Evolutionary conservation across 495 filamentous ascomycete species (phyloP).

Genomic region (Bacidia rubella): DNA sequence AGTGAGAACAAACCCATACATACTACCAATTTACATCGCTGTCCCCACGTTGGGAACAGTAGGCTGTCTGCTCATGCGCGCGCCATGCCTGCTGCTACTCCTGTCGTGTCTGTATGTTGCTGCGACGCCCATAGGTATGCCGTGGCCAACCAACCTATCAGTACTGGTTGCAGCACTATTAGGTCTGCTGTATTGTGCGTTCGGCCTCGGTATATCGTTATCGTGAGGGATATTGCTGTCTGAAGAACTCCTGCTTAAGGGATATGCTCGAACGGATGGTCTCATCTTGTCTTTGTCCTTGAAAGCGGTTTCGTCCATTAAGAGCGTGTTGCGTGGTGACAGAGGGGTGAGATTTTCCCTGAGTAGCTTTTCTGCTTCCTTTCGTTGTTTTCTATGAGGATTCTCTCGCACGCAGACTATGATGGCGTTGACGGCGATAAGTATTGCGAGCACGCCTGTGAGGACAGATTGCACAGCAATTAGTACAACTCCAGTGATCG

Average conservation of each 20-base stretch:
- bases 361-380: conserved; percentile 76
- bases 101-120: conserved; percentile 21
- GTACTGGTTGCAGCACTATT: conserved; percentile 23
- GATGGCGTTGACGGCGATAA: conserved; percentile 83
- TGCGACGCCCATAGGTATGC: conserved; percentile 20
- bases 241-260: conserved; percentile 24
- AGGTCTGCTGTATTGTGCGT: background rate
- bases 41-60: conserved; percentile 21
- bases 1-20: background rate
- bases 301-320: conserved; percentile 42
- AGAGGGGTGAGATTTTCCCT: conserved; percentile 79
- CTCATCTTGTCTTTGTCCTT: conserved; percentile 21
- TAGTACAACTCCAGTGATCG: conserved; percentile 75
- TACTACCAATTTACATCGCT: background rate
- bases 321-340: conserved; percentile 78
- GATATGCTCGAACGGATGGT: conserved; percentile 33
- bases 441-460: conserved; percentile 70
- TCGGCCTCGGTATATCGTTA: conserved; percentile 21
- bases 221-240: conserved; percentile 31
- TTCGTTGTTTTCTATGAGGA: conserved; percentile 71
- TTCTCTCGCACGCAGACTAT: conserved; percentile 73
- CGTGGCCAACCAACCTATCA: conserved; percentile 30
- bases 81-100: conserved; percentile 26
- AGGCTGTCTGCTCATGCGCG: conserved; percentile 22
- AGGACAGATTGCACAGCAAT: conserved; percentile 80